Base-by-base conservation (phyloP, 2,329 filamentous ascomycete species). In the Pyrenochaeta sp. region DNA sequence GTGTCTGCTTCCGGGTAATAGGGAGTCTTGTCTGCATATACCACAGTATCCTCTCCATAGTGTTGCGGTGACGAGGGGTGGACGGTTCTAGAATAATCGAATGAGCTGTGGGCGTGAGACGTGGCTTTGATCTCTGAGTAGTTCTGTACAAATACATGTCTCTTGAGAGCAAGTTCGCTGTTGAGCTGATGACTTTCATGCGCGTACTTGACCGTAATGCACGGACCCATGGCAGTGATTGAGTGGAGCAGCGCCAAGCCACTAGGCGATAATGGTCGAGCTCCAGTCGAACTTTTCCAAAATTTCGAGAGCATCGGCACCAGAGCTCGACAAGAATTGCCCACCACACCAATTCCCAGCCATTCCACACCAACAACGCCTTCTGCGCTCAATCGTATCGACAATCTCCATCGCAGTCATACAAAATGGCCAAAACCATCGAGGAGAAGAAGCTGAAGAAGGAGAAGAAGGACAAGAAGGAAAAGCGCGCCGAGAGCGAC, bases 391-490 rank as follows among this genome's bases (percentile, higher is more conserved):
- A 29, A 28, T 26, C 15, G 7, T 24, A 39, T 31, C 30, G 15
- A 34, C 8, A 40, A 24, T 35, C 24, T 21, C 31, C 28, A 31
- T 46, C 40, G 44, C 30, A 41, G 9, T 27, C 24, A 41, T 35
- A 37, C 52, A 61, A 35, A 51, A 71, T 71, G 68, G 64, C 59
- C 51, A 73, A 74, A 53, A 65, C 68, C 44, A 51, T 58, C 15
- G 55, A 65, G 40, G 71, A 72, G 54, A 71, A 71, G 61, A 73
- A 67, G 58, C 44, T 67, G 35, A 70, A 69, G 61, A 71, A 71
- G 67, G 72, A 72, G 28, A 88, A 88, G 78, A 87, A 77, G 65
- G 72, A 74, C 40, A 76, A 74, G 81, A 87, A 88, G 77, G 85
- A 89, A 60, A 88, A 88, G 82, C 82, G 74, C 51, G 58, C 68